Conservation (phyloP, 495 filamentous ascomycete species). For the Xanthoparmelia taractica region DNA sequence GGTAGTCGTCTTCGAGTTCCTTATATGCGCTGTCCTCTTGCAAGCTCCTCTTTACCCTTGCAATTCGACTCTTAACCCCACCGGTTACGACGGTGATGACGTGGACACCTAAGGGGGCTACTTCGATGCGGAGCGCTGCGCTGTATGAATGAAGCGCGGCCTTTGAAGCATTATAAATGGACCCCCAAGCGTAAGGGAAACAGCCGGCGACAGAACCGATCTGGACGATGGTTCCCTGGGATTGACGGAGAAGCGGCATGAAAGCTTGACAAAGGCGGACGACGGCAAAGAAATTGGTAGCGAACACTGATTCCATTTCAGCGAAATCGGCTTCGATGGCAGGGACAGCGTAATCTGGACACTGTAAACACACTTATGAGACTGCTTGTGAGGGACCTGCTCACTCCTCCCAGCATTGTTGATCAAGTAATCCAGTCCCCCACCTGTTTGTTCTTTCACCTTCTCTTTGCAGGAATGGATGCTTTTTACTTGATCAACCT, state of each 20-base stretch:
- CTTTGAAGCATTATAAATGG: conserved; percentile 57
- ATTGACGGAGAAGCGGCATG: conserved; percentile 49
- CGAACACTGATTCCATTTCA: conserved; percentile 46
- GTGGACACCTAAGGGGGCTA: too few species aligned
- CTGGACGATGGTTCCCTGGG: conserved; percentile 54
- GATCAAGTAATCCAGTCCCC: conserved; percentile 48
- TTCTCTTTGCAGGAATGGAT: conserved; percentile 39
- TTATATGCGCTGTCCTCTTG: too few species aligned
- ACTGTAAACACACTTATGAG: not conserved
- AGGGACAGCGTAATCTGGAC: conserved; percentile 51
- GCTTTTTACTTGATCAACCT: conserved; percentile 42
- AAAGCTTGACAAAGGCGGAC: conserved; percentile 54
- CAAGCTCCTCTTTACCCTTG: too few species aligned
- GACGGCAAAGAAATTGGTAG: conserved; percentile 54
- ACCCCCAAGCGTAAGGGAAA: conserved; percentile 48
- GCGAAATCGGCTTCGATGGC: conserved; percentile 47
- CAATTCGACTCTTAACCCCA: too few species aligned
- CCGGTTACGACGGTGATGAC: too few species aligned
- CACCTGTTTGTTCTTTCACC: conserved; percentile 38
- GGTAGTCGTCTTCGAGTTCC: too few species aligned
- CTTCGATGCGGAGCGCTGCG: conserved; percentile 53
- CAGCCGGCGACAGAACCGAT: conserved; percentile 51
- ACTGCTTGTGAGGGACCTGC: not conserved
- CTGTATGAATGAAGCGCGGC: conserved; percentile 54
- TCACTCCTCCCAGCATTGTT: conserved; percentile 51